These are phyloP conservation scores for Pseudogymnoascus sp. DNA, from an alignment of 2,329 filamentous ascomycete species.

Conservation along the genomic window DNA sequence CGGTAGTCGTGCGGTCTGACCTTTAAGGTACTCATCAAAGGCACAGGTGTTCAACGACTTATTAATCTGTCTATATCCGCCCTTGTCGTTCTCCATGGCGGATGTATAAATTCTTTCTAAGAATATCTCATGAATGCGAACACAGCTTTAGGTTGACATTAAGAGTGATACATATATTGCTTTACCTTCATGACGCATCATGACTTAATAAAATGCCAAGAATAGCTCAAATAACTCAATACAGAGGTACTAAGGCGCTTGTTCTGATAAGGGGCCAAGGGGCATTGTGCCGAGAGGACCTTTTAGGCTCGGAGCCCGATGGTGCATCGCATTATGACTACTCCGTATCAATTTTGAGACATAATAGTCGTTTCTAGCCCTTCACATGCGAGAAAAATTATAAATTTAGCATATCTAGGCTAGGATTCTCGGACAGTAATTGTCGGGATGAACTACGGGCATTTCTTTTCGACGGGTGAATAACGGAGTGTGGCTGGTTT, in stretches of 20 bases:
- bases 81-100: not conserved
- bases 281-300: not conserved
- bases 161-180: not conserved
- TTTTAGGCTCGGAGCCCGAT: not conserved
- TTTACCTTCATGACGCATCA: not conserved
- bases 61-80: not conserved
- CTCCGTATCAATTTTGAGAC: not conserved
- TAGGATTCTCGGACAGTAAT: not conserved
- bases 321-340: not conserved
- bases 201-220: not conserved
- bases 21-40: constrained; percentile 25
- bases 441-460: not conserved
- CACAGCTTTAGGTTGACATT: not conserved
- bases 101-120: not conserved
- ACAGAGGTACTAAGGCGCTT: not conserved
- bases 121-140: not conserved
- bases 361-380: not conserved
- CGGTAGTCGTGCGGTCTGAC: constrained; percentile 54
- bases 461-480: not conserved
- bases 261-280: not conserved
- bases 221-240: not conserved
- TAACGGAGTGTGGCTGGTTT: not conserved
- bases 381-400: not conserved
- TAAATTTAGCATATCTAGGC: not conserved
- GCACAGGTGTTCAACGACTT: not conserved